Conservation (phyloP, 352 stramenopile species). For the Pythium rhizo-oryzae region DNA sequence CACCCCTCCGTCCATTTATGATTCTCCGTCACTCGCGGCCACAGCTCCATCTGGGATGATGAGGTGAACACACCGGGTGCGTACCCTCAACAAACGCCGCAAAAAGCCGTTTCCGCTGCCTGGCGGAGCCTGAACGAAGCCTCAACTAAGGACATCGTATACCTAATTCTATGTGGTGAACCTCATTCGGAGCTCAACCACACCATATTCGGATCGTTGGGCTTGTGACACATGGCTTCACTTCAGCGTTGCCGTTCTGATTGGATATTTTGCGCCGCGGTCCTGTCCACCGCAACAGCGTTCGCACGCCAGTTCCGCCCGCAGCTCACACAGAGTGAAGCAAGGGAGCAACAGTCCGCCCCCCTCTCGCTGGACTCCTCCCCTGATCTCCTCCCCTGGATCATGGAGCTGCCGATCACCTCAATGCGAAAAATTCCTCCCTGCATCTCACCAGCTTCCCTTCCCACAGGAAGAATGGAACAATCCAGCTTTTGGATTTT, state of each 20-base stretch:
- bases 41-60: slow-evolving; percentile 19
- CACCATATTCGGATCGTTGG: background rate
- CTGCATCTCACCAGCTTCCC: background rate
- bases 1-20: slow-evolving; percentile 6
- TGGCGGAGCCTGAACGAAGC: background rate
- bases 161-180: too few relatives aligned
- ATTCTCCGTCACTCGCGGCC: background rate
- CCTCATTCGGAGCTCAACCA: background rate
- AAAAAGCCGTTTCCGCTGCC: slow-evolving; percentile 11
- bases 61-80: slow-evolving; percentile 9
- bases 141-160: background rate
- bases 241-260: slow-evolving; percentile 11
- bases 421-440: background rate
- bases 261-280: slow-evolving; percentile 5
- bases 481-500: slow-evolving; percentile 8
- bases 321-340: background rate
- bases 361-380: too few relatives aligned
- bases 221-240: slow-evolving; percentile 30
- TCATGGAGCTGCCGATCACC: background rate
- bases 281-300: background rate
- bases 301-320: background rate
- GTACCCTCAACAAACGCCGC: slow-evolving; percentile 3
- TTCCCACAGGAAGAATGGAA: background rate
- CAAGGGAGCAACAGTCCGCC: background rate
- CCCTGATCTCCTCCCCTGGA: too few relatives aligned